Conservation (phyloP, 768 basidiomycete species). For the Lepiota venenata region DNA sequence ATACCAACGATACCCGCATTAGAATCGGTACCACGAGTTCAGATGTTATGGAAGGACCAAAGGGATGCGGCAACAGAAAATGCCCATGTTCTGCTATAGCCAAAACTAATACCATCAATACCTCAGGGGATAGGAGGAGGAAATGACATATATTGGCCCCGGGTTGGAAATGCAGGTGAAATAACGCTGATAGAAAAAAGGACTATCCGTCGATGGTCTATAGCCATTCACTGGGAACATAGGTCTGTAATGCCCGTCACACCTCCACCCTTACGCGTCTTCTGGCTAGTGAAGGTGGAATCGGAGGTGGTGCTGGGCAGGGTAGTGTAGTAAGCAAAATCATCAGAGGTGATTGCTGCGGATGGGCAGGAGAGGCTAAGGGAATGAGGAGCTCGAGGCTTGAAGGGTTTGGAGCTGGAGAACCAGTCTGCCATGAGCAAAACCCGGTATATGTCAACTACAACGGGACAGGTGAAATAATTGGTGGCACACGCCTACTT, state of each 20-base stretch:
- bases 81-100: constrained; percentile 47
- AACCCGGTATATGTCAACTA: too few species aligned
- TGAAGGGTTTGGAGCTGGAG: too few species aligned
- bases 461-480: too few species aligned
- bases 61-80: constrained; percentile 60
- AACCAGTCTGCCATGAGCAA: too few species aligned
- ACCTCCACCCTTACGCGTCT: constrained; percentile 4
- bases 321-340: too few species aligned
- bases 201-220: constrained; percentile 11
- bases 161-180: constrained; percentile 14
- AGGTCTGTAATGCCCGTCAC: constrained; percentile 8
- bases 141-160: constrained; percentile 11
- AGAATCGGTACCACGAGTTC: constrained; percentile 31
- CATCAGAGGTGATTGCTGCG: too few species aligned
- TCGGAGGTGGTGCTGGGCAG: too few species aligned
- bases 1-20: constrained; percentile 58
- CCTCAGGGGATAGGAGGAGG: background rate
- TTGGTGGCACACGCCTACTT: too few species aligned
- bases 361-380: too few species aligned
- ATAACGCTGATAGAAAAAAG: constrained; percentile 14
- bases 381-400: too few species aligned
- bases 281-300: constrained; percentile 6
- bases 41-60: constrained; percentile 50
- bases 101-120: background rate
- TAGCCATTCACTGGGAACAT: constrained; percentile 12